Conservation (phyloP, 1,284 basidiomycete genomes). For the Vanrija sp. region DNA sequence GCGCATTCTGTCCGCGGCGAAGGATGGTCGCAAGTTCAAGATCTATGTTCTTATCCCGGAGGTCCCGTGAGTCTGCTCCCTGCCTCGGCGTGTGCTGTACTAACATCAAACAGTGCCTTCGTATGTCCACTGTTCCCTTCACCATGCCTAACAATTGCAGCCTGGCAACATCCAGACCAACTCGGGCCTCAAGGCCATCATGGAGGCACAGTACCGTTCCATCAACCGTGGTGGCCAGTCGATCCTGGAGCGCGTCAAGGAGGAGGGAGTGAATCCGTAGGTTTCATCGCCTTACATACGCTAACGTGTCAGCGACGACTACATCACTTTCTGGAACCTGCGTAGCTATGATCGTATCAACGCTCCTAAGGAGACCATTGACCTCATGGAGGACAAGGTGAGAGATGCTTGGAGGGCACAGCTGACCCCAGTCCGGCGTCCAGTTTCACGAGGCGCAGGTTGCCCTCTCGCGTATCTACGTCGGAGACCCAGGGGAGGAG, state of each 20-base stretch:
- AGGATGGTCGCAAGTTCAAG: slow-evolving; percentile 71
- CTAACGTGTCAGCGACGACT: slow-evolving; percentile 19
- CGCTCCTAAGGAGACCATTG: slow-evolving; percentile 61
- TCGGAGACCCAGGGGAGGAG: slow-evolving; percentile 49
- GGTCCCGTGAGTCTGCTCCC: slow-evolving; percentile 40
- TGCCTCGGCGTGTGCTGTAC: neutral
- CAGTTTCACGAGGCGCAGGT: slow-evolving; percentile 80
- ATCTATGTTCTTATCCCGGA: slow-evolving; percentile 68
- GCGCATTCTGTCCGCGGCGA: slow-evolving; percentile 74
- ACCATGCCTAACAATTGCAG: slow-evolving; percentile 30
- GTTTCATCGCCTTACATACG: slow-evolving; percentile 1
- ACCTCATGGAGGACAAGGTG: slow-evolving; percentile 61
- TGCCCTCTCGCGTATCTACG: slow-evolving; percentile 77
- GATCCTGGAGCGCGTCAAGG: slow-evolving; percentile 77
- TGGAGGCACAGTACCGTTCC: slow-evolving; percentile 57
- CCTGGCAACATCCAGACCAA: slow-evolving; percentile 73
- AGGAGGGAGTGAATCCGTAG: slow-evolving; percentile 75
- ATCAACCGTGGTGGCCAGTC: slow-evolving; percentile 83
- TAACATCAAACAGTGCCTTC: slow-evolving; percentile 30
- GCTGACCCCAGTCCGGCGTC: slow-evolving; percentile 59
- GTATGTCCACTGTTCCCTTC: slow-evolving; percentile 14
- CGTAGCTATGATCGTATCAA: slow-evolving; percentile 89
- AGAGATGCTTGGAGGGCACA: neutral
- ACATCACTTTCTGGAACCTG: slow-evolving; percentile 78
- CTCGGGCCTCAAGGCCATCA: slow-evolving; percentile 59